Conservation (phyloP, 768 basidiomycete species). For the Filobasidium floriforme region DNA sequence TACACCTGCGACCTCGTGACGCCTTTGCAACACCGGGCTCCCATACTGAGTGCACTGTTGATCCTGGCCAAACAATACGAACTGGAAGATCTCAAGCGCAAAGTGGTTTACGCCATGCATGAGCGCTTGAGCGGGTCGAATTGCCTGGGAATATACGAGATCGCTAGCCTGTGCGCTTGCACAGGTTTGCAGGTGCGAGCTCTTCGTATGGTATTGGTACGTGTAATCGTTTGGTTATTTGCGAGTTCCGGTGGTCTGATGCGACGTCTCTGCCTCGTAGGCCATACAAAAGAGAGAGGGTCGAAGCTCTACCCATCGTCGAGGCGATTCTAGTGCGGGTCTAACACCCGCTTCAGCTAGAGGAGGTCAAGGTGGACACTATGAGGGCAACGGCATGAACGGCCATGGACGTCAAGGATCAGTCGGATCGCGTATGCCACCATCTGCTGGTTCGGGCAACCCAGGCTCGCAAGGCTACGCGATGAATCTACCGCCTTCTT, state of each 20-base stretch:
- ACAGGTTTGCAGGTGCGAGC: constrained; percentile 82
- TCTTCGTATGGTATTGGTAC: constrained; percentile 42
- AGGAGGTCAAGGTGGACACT: neutral
- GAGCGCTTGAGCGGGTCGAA: constrained; percentile 72
- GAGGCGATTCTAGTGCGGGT: constrained; percentile 7
- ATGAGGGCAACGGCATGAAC: neutral
- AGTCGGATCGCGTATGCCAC: neutral
- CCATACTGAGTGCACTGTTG: constrained; percentile 78
- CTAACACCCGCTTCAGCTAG: constrained; percentile 1
- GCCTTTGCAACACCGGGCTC: constrained; percentile 80
- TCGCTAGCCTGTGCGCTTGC: constrained; percentile 82
- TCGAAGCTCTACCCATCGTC: neutral
- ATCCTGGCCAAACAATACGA: constrained; percentile 76
- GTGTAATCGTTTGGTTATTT: constrained; percentile 4
- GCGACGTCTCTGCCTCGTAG: neutral
- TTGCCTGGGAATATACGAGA: constrained; percentile 87
- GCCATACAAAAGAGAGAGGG: constrained; percentile 18
- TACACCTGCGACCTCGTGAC: constrained; percentile 81
- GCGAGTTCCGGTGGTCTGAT: too few relatives aligned
- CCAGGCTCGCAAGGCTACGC: constrained; percentile 1
- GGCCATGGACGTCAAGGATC: neutral
- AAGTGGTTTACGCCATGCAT: constrained; percentile 94
- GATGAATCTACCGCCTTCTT: constrained; percentile 6
- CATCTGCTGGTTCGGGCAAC: neutral
- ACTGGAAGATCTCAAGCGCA: constrained; percentile 61